Evolutionary conservation across 106 monocot genomes (phyloP), one percentile per base, ranked within the genome.

Genomic region (Cymbidium sinense): DNA sequence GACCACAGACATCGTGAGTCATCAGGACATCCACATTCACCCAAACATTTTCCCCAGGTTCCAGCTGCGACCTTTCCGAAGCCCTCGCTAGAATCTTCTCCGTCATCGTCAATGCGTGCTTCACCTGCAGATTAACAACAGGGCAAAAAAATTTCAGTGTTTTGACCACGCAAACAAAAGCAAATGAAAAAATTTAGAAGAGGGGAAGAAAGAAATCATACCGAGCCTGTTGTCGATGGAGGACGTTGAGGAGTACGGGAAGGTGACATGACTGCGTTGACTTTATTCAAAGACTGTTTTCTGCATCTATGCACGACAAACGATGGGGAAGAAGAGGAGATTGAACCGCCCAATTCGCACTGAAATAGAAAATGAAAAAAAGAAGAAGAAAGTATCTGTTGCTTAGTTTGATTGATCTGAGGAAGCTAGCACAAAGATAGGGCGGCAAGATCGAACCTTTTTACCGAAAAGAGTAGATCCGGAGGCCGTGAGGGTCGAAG

Each of bases 31-130:
- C 96, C 31, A 96, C 80, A 62, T 91, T 91, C 64, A 91, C 96
- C 93, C 93, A 96, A 13, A 93, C 65, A 75, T 96, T 94, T 67
- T 94, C 94, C 5, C 94, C 98, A 13, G 92, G 94, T 37, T 83
- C 90, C 77, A 94, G 77, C 2, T 81, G 78, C 13, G 88, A 71
- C 54, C 82, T 81, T 75, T 92, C 90, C 4, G 98, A 98, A 17
- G 94, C 88, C 81, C 82, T 85, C 4, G 94, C 93, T 50, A 96
- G 70, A 70, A 96, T 96, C 75, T 96, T 96, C 86, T 96, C 96
- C 4, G 94, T 96, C 91, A 96, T 90, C 31, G 94, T 96, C 96
- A 93, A 88, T 2, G 86, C 89, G 77, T 85, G 77, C 74, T 96
- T 96, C 55, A 96, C 93, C 96, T 96, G 76, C 44, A 44, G 2